Percentiles rank a stretch among this genome's conserved stretches.
Evolutionary conservation across 2,329 filamentous ascomycete genomes (phyloP).

Genomic region (Clonostachys chloroleuca): DNA sequence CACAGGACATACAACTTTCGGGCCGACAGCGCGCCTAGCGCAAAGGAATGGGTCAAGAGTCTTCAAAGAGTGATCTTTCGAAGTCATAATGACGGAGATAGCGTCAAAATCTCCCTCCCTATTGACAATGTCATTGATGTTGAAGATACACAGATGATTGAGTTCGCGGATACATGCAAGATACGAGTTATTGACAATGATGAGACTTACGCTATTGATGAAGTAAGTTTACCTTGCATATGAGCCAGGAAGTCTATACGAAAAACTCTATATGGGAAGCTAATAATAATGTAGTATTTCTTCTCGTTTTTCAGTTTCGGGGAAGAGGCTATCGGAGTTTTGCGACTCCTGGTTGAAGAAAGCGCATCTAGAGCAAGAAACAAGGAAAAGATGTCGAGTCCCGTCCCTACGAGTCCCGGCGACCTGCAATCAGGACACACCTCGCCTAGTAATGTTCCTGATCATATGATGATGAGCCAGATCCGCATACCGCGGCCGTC

Average conservation of each 20-base stretch:
- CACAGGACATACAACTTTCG: constrained; percentile 82
- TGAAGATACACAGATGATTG: constrained; percentile 85
- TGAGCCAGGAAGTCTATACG: too few species aligned
- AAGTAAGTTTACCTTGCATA: constrained; percentile 49
- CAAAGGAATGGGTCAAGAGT: constrained; percentile 94
- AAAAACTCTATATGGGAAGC: too few species aligned
- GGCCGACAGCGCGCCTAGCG: constrained; percentile 82
- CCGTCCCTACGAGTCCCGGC: too few species aligned
- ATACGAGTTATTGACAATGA: constrained; percentile 89
- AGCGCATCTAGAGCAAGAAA: background rate
- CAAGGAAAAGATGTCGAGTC: background rate
- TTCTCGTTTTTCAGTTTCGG: constrained; percentile 92
- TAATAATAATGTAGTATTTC: constrained; percentile 63
- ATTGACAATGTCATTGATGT: constrained; percentile 88
- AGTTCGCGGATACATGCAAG: constrained; percentile 91
- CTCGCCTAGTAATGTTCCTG: too few species aligned
- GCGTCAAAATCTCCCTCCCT: constrained; percentile 90
- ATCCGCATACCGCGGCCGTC: constrained; percentile 36
- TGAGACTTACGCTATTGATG: constrained; percentile 91
- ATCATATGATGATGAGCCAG: background rate
- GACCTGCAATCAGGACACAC: too few species aligned
- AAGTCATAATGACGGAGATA: constrained; percentile 93
- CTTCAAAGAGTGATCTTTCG: constrained; percentile 93
- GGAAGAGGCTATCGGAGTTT: constrained; percentile 74
- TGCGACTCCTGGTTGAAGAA: constrained; percentile 69